phyloP scores from a whole-genome alignment of 2,329 filamentous ascomycete genomes.

The Tolypocladium amazonense region DNA sequence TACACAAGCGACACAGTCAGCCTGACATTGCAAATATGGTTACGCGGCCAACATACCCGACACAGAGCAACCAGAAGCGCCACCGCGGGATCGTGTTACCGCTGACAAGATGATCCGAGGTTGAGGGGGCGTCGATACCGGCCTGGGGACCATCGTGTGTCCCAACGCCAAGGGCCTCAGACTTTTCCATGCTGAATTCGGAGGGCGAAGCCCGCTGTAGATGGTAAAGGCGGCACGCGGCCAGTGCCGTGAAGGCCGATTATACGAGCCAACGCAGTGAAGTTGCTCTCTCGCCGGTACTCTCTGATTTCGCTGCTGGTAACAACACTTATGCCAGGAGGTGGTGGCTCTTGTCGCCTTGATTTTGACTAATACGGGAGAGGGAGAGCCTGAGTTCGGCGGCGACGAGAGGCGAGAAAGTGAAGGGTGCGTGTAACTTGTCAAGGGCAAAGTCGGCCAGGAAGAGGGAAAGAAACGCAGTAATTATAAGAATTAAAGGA shows the following conservation, averaged over 20 bases:
- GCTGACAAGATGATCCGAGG: background rate
- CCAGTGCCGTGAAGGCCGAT: background rate
- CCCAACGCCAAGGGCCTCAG: background rate
- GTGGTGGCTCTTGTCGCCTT: background rate
- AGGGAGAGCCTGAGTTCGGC: background rate
- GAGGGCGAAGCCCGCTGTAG: background rate
- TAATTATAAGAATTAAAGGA: background rate
- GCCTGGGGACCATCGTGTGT: background rate
- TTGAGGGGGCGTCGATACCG: background rate
- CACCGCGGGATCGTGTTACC: conserved; percentile 12
- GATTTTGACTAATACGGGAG: background rate
- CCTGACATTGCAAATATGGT: background rate
- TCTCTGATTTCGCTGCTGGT: background rate
- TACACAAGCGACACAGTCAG: background rate
- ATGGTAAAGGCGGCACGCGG: background rate
- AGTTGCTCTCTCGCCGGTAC: background rate
- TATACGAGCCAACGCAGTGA: background rate
- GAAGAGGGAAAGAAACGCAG: background rate
- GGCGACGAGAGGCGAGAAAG: background rate
- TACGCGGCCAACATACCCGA: conserved; percentile 16
- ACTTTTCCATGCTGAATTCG: background rate
- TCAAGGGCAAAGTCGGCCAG: background rate
- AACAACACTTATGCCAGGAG: background rate
- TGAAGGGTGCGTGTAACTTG: background rate
- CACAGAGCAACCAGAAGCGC: conserved; percentile 22